phyloP scores from a whole-genome alignment of 1,284 basidiomycete species.

The Ganoderma sinense region DNA sequence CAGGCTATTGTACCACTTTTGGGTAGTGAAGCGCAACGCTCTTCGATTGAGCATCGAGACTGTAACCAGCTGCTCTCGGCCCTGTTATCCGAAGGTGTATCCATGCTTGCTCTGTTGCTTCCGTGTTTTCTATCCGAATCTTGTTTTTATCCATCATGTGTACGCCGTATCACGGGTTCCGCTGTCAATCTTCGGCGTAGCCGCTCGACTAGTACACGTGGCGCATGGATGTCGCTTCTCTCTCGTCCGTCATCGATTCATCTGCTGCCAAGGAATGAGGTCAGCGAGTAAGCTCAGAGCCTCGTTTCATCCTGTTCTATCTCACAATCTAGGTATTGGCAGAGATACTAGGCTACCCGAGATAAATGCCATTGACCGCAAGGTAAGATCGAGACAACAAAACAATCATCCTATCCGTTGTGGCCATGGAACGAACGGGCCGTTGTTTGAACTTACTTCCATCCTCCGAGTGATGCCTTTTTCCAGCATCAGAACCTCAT shows the following conservation, averaged over 20 bases:
- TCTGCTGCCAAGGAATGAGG: background rate
- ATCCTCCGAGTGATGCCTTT: constrained; percentile 13
- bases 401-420: background rate
- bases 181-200: constrained; percentile 23
- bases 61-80: background rate
- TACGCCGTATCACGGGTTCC: constrained; percentile 23
- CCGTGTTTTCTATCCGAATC: constrained; percentile 14
- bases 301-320: background rate
- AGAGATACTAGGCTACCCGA: constrained; percentile 13
- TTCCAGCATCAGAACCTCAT: constrained; percentile 23
- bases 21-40: constrained; percentile 8
- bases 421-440: constrained; percentile 1
- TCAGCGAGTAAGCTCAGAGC: too few relatives aligned
- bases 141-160: constrained; percentile 21
- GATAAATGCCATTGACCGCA: constrained; percentile 8
- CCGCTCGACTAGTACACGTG: background rate
- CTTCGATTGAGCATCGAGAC: constrained; percentile 16
- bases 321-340: constrained; percentile 20
- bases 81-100: constrained; percentile 14
- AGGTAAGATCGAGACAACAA: constrained; percentile 11
- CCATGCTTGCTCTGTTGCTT: constrained; percentile 22
- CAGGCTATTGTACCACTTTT: constrained; percentile 22
- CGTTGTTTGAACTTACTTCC: background rate
- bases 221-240: constrained; percentile 11
- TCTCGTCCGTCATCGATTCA: background rate